phyloP scores from a whole-genome alignment of 1,139 yeast genomes.

The Yamadazyma mexicana region DNA sequence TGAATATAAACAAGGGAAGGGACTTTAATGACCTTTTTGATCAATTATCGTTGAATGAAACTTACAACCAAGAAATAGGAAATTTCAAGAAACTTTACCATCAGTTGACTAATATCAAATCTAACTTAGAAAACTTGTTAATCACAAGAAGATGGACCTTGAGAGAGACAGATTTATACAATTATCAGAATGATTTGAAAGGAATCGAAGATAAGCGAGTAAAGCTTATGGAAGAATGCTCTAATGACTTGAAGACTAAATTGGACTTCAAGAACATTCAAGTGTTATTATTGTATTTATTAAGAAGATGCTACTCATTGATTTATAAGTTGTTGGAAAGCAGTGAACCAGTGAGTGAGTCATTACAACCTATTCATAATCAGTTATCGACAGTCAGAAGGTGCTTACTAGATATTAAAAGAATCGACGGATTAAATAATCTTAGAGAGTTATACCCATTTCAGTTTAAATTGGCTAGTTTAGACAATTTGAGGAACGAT shows the following conservation, averaged over 20 bases:
- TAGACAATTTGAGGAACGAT: constrained; percentile 82
- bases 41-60: constrained; percentile 23
- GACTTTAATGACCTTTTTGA: constrained; percentile 22
- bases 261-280: constrained; percentile 44
- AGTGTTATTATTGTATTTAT: constrained; percentile 68
- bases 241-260: constrained; percentile 10
- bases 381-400: constrained; percentile 88
- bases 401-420: constrained; percentile 82
- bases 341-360: constrained; percentile 92
- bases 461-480: constrained; percentile 87
- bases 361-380: constrained; percentile 88
- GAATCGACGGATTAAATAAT: constrained; percentile 88
- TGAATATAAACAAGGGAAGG: constrained; percentile 56
- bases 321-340: constrained; percentile 86
- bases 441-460: constrained; percentile 91
- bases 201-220: constrained; percentile 71
- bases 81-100: constrained; percentile 25
- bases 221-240: constrained; percentile 19
- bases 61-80: constrained; percentile 16
- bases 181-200: constrained; percentile 71
- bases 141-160: constrained; percentile 96
- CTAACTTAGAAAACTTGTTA: constrained; percentile 73
- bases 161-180: constrained; percentile 89
- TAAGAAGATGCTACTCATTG: constrained; percentile 87
- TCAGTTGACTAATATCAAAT: constrained; percentile 60